A percentile compares a stretch with the other conserved stretches of the same genome.
phyloP scores from a whole-genome alignment of 768 basidiomycete genomes.

The Exsudoporus frostii region DNA sequence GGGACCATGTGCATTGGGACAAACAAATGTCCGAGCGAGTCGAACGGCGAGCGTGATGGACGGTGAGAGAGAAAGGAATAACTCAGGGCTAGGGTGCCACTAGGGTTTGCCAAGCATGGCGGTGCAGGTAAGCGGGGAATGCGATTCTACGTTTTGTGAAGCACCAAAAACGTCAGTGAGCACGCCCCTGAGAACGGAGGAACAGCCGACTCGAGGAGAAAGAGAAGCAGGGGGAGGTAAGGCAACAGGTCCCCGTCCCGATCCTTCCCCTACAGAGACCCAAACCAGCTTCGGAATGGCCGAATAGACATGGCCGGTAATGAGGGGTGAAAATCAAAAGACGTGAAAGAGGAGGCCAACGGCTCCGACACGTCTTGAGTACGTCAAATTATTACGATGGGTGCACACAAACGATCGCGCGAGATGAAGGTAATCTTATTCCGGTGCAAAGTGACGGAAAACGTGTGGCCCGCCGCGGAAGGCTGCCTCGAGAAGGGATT shows the following conservation, averaged over 20 bases:
- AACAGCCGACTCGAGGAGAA: slow-evolving; percentile 1
- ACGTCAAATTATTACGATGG: slow-evolving; percentile 23
- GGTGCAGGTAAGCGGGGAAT: slow-evolving; percentile 10
- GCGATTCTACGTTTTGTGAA: slow-evolving; percentile 1
- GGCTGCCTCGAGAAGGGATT: slow-evolving; percentile 10
- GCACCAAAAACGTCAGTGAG: slow-evolving; percentile 13
- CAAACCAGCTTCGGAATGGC: neutral
- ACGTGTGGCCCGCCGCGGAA: slow-evolving; percentile 4
- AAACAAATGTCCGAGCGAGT: slow-evolving; percentile 8
- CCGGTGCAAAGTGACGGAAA: slow-evolving; percentile 12
- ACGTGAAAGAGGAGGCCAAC: slow-evolving; percentile 12
- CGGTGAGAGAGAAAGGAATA: neutral
- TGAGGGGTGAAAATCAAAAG: slow-evolving; percentile 24
- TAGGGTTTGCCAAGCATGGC: slow-evolving; percentile 1
- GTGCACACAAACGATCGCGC: slow-evolving; percentile 8
- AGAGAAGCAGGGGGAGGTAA: slow-evolving; percentile 10
- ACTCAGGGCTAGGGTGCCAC: slow-evolving; percentile 11
- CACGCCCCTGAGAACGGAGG: slow-evolving; percentile 5
- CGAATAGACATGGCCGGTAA: slow-evolving; percentile 16
- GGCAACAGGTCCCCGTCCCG: slow-evolving; percentile 17
- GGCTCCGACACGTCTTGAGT: slow-evolving; percentile 27
- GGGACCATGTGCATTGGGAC: neutral
- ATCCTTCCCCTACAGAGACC: slow-evolving; percentile 2
- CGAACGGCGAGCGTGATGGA: slow-evolving; percentile 1
- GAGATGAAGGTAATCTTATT: slow-evolving; percentile 23